Evolutionary conservation across 225 moss, liverwort and hornwort species (phyloP).

Genomic region (Anthoceros angustus): DNA sequence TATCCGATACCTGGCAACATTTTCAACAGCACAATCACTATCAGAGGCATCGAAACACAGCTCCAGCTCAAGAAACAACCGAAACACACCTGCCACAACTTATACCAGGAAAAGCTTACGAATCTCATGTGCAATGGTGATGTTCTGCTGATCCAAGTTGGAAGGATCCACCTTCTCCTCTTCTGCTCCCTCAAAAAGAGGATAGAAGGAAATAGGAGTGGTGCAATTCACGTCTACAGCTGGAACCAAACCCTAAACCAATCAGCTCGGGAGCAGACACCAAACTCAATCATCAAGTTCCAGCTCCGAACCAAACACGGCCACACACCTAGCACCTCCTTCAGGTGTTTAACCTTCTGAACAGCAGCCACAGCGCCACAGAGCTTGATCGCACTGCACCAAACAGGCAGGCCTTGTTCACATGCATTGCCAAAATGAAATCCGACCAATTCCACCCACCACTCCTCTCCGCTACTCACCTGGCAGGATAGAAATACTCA

Average conservation of each 20-base stretch:
- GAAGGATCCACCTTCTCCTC: slow-evolving; percentile 47
- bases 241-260: slow-evolving; percentile 13
- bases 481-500: slow-evolving; percentile 77
- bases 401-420: background rate
- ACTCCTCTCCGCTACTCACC: slow-evolving; percentile 16
- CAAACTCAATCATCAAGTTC: too few species aligned
- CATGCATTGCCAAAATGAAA: background rate
- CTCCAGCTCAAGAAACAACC: background rate
- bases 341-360: slow-evolving; percentile 40
- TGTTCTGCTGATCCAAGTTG: slow-evolving; percentile 33
- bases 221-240: slow-evolving; percentile 27
- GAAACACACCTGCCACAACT: background rate
- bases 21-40: background rate
- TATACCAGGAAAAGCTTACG: slow-evolving; percentile 73
- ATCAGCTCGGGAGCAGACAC: background rate
- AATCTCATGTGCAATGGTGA: slow-evolving; percentile 67
- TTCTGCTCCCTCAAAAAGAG: slow-evolving; percentile 44
- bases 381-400: slow-evolving; percentile 60
- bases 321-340: slow-evolving; percentile 24
- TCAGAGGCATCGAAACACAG: background rate
- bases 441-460: background rate
- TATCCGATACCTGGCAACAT: slow-evolving; percentile 51
- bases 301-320: background rate
- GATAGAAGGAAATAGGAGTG: slow-evolving; percentile 34
- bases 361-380: slow-evolving; percentile 50